Percentiles rank a stretch among this genome's conserved stretches.
phyloP scores from a whole-genome alignment of 805 yeast genomes.

The Candida nonsorbophila region DNA sequence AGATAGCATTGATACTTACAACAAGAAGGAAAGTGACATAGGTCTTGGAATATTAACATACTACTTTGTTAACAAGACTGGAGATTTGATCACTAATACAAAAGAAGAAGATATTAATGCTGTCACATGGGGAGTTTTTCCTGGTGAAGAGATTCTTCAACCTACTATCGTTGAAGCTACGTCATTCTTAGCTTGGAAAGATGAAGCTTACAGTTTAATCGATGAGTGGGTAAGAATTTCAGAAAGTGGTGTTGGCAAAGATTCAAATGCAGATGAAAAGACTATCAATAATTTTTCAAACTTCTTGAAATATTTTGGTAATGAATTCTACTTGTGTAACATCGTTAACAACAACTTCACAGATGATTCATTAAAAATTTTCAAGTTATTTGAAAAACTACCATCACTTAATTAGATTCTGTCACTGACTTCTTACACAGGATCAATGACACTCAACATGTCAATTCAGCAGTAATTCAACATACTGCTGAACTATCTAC shows the following conservation, averaged over 20 bases:
- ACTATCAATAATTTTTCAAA: conserved; percentile 26
- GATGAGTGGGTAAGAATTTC: conserved; percentile 70
- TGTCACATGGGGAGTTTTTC: conserved; percentile 98
- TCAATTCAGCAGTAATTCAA: too few relatives aligned
- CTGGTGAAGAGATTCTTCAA: conserved; percentile 89
- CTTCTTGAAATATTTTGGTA: conserved; percentile 43
- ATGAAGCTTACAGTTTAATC: conserved; percentile 82
- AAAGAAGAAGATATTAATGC: conserved; percentile 80
- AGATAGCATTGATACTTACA: conserved; percentile 39
- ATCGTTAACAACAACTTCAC: conserved; percentile 83
- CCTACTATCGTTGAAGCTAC: conserved; percentile 93
- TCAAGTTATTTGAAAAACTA: conserved; percentile 39
- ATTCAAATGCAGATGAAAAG: conserved; percentile 17
- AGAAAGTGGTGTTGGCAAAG: conserved; percentile 29
- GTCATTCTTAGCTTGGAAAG: conserved; percentile 95
- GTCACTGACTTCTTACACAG: too few relatives aligned
- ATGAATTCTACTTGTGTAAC: conserved; percentile 71
- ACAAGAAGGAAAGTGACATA: conserved; percentile 32
- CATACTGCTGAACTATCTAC: too few relatives aligned
- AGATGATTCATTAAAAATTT: conserved; percentile 52
- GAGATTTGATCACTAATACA: conserved; percentile 63
- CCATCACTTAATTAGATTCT: not conserved
- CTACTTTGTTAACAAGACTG: conserved; percentile 62
- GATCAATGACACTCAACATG: too few relatives aligned
- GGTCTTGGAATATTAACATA: conserved; percentile 55